A percentile compares a stretch with the other conserved stretches of the same genome.
These are phyloP conservation scores for Aspergillus alliaceus DNA, from an alignment of 2,329 filamentous ascomycete genomes.

Conservation along the genomic window DNA sequence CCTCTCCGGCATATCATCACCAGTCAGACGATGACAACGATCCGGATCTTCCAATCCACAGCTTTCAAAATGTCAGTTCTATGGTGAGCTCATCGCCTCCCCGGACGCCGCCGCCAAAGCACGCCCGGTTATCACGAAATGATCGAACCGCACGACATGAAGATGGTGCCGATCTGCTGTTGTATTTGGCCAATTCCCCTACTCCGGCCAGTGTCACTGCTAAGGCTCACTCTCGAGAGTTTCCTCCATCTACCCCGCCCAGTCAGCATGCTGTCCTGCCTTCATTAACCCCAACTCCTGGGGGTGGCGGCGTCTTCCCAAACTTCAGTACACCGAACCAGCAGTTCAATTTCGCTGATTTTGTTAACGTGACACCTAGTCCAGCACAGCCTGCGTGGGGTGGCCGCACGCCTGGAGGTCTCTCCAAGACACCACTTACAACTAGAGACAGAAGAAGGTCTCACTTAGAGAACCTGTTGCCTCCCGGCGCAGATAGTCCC, in stretches of 20 bases:
- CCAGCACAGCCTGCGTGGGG: constrained; percentile 84
- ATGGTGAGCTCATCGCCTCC: constrained; percentile 77
- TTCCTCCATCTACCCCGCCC: constrained; percentile 73
- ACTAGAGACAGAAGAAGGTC: constrained; percentile 70
- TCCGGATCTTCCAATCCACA: constrained; percentile 66
- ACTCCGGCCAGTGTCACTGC: constrained; percentile 68
- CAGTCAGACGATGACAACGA: constrained; percentile 75
- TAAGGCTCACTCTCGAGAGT: constrained; percentile 48
- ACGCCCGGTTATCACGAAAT: constrained; percentile 49
- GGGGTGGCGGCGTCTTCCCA: constrained; percentile 73
- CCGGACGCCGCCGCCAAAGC: constrained; percentile 71
- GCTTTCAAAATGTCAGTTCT: constrained; percentile 42
- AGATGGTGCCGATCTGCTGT: constrained; percentile 76
- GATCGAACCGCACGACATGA: constrained; percentile 62
- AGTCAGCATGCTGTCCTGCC: constrained; percentile 58
- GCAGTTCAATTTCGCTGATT: constrained; percentile 91
- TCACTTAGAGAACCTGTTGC: constrained; percentile 76
- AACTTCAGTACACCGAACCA: constrained; percentile 76
- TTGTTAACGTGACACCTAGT: constrained; percentile 95
- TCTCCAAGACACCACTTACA: constrained; percentile 67
- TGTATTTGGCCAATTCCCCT: constrained; percentile 88
- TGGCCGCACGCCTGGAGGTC: constrained; percentile 55
- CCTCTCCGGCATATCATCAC: constrained; percentile 45
- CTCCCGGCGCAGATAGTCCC: constrained; percentile 52
- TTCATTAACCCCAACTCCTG: constrained; percentile 56